phyloP scores from a whole-genome alignment of 2,329 filamentous ascomycete species.

The Aspergillus sergii region DNA sequence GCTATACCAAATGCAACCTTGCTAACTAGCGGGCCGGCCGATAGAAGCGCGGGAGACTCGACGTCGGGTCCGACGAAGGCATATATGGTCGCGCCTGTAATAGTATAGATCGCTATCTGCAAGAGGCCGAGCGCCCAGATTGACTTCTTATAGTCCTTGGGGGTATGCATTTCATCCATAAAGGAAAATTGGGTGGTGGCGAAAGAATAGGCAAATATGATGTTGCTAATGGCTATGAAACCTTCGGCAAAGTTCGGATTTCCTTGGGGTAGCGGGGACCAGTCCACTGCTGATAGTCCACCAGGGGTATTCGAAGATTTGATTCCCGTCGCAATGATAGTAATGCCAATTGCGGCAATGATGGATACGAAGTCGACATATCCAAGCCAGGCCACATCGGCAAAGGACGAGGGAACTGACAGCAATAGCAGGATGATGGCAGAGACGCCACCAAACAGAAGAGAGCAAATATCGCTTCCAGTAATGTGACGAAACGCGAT shows the following conservation, averaged over 20 bases:
- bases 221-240: slow-evolving; percentile 30
- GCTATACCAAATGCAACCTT: not conserved
- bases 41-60: slow-evolving; percentile 30
- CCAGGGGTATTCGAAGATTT: not conserved
- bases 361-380: not conserved
- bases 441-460: not conserved
- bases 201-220: slow-evolving; percentile 42
- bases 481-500: slow-evolving; percentile 48
- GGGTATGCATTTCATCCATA: slow-evolving; percentile 9
- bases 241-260: slow-evolving; percentile 25
- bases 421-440: not conserved
- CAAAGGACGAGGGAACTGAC: not conserved
- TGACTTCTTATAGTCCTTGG: slow-evolving; percentile 4
- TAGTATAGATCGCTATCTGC: slow-evolving; percentile 3
- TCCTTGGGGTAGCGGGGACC: slow-evolving; percentile 9
- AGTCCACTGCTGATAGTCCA: not conserved
- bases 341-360: not conserved
- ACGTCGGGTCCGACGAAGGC: slow-evolving; percentile 29
- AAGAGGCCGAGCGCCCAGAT: slow-evolving; percentile 3
- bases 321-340: not conserved
- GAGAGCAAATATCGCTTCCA: slow-evolving; percentile 34
- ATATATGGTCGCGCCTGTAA: slow-evolving; percentile 22
- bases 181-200: slow-evolving; percentile 17
- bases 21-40: slow-evolving; percentile 23
- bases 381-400: not conserved